These are phyloP conservation scores for Zhuliangozyma parablackwelliae DNA, from an alignment of 1,139 yeast species.

Conservation along the genomic window DNA sequence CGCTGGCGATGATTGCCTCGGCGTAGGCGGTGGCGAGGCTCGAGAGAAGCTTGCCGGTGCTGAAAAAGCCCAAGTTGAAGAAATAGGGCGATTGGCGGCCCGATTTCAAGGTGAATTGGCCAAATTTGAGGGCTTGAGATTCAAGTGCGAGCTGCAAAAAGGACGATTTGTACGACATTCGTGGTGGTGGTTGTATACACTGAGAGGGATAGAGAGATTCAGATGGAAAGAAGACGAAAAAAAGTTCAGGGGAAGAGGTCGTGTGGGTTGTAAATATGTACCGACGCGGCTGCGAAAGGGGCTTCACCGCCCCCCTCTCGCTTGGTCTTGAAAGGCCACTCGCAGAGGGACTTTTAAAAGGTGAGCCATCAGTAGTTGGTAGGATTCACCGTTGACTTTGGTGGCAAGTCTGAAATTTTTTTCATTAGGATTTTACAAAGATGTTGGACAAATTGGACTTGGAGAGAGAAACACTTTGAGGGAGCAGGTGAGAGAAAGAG, in stretches of 20 bases:
- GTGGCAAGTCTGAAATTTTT: no score
- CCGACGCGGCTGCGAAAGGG: no score
- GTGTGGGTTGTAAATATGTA: slow-evolving; percentile 1
- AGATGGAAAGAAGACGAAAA: not conserved
- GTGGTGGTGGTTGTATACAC: slow-evolving; percentile 1
- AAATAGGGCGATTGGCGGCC: slow-evolving; percentile 96
- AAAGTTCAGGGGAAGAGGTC: slow-evolving; percentile 5
- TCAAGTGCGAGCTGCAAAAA: slow-evolving; percentile 80
- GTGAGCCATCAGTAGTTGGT: no score
- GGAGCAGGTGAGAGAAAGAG: no score
- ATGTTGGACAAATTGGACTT: no score
- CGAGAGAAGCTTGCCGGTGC: slow-evolving; percentile 72
- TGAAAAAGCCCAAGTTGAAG: slow-evolving; percentile 88
- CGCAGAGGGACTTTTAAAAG: no score
- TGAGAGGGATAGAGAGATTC: slow-evolving; percentile 5
- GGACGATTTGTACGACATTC: slow-evolving; percentile 47
- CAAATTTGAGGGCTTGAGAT: slow-evolving; percentile 79
- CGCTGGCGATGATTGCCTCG: slow-evolving; percentile 73
- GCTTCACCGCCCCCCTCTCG: no score
- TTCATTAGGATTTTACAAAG: no score
- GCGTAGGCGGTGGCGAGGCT: slow-evolving; percentile 87
- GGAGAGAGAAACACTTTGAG: no score
- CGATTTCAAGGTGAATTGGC: slow-evolving; percentile 82
- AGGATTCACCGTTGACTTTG: no score
- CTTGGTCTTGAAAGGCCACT: no score